Evolutionary conservation across 169 alveolate species (phyloP), one percentile per base, ranked within the genome.

Genomic region (Besnoitia besnoiti): DNA sequence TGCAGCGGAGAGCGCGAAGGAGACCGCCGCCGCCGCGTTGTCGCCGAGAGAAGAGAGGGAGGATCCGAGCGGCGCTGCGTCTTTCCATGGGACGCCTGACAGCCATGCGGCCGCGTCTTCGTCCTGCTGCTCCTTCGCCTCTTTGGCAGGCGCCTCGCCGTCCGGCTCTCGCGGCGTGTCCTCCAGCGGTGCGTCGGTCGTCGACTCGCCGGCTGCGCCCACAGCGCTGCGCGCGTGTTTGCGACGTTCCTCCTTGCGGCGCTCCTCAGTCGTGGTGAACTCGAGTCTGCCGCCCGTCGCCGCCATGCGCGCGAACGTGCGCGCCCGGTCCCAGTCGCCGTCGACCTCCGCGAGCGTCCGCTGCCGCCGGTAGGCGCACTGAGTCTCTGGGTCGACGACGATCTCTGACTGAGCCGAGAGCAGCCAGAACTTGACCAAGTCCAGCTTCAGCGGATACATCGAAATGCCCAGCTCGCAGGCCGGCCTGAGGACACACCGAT

Each of bases 381-480:
- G 67, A n/a, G 49, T 14, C 47, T 24, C 35, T 16, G 10, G 42
- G 50, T 73, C 91, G 24, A 44, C 46, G 35, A 47, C 91, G 33
- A 33, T 37, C 30, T 80, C 94, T 51, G 76, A 30, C 77, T 87
- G 79, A 12, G 91, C 95, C 4, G 96, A 94, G 37, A 93, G 93
- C 44, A 94, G 49, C 96, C 97, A 95, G 87, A 91, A 95, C 80
- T 91, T 94, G 39, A 95, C 92, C 67, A 95, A 94, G 73, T 95
- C 97, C 77, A 87, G 95, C 91, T 95, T 95, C 89, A 96, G 90
- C 27, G 97, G 97, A 62, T 95, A 95, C 80, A 62, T 89, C 39
- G 97, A 95, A 50, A 85, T 80, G 37, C 62, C 77, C 97, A 95
- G 95, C 77, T 92, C 93, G 77, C 89, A 59, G 44, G 96, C 96